phyloP scores from a whole-genome alignment of 345 rosid genomes.

The Aegle marmelos region DNA sequence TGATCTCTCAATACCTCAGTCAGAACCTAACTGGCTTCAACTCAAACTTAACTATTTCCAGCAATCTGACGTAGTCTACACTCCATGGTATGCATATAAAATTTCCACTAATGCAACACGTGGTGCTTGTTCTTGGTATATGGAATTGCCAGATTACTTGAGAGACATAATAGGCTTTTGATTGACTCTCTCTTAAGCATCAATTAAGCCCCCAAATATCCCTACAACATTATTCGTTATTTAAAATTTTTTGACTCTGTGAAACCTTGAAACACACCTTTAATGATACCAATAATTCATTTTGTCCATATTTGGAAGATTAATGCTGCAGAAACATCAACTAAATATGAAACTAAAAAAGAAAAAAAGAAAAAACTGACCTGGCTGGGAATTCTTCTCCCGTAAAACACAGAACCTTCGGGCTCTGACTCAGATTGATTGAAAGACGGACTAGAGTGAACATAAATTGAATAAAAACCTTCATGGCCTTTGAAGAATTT shows the following conservation, averaged over 20 bases:
- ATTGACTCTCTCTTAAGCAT: background rate
- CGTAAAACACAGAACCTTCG: constrained; percentile 47
- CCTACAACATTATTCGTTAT: background rate
- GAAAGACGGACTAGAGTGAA: constrained; percentile 60
- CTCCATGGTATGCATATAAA: background rate
- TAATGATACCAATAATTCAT: background rate
- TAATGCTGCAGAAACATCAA: background rate
- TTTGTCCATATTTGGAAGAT: background rate
- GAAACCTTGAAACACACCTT: background rate
- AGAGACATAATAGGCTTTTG: constrained; percentile 7
- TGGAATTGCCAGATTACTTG: background rate
- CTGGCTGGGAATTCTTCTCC: constrained; percentile 79
- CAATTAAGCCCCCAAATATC: background rate
- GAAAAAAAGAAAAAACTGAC: constrained; percentile 28
- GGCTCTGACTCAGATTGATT: constrained; percentile 40
- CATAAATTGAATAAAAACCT: constrained; percentile 58
- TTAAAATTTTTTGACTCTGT: background rate
- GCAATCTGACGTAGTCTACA: background rate
- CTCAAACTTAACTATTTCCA: background rate
- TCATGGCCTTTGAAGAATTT: constrained; percentile 66
- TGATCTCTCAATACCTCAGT: background rate
- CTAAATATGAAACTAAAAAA: background rate
- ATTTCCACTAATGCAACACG: background rate
- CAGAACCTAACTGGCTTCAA: background rate
- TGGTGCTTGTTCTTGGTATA: background rate